Evolutionary conservation across 176 grass and related monocot species (phyloP), one percentile per base, ranked within the genome.

Genomic region (Oropetium thomaeum): DNA sequence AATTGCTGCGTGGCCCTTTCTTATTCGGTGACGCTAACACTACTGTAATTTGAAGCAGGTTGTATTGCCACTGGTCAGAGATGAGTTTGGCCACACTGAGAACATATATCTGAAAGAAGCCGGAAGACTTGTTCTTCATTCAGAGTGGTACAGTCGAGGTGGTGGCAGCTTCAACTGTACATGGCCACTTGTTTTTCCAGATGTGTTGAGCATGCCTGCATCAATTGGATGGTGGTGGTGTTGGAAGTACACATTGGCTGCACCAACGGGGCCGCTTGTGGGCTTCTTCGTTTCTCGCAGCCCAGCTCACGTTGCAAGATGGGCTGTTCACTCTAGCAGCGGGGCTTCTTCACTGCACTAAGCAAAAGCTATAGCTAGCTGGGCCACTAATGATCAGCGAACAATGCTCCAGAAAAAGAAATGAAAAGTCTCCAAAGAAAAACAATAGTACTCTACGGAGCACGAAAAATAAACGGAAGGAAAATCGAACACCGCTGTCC

Each of bases 21-120:
- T 73, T 57, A n/a, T n/a, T n/a, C n/a, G n/a, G n/a, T 39, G 59
- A 32, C 19, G 32, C 61, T 87, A 87, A 73, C 20, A 40, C 13
- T 83, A 32, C 29, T 64, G n/a, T n/a, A n/a, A 5, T 67, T 0
- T 87, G 73, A 68, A 70, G 53, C 82, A 99, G 96, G 84, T 92
- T 59, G 73, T 99, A 64, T 71, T 58, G 22, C 87, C 76, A n/a
- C n/a, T n/a, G n/a, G n/a, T n/a, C n/a, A 51, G 87, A 95, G 69
- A 95, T 92, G 96, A 99, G 96, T 83, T 85, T 99, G 79, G 96
- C 89, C 33, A 95, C 91, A 11, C 89, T 99, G 19, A 52, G 87
- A 75, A 86, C 91, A 66, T 95, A 95, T 69, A 83, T 99, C 22
- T 99, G 96, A 91, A 99, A 95, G 86, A 99, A 92, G 77, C 70